A percentile compares a stretch with the other conserved stretches of the same genome.
Evolutionary conservation across 495 filamentous ascomycete genomes (phyloP).

Genomic region (Cercophora sp.): DNA sequence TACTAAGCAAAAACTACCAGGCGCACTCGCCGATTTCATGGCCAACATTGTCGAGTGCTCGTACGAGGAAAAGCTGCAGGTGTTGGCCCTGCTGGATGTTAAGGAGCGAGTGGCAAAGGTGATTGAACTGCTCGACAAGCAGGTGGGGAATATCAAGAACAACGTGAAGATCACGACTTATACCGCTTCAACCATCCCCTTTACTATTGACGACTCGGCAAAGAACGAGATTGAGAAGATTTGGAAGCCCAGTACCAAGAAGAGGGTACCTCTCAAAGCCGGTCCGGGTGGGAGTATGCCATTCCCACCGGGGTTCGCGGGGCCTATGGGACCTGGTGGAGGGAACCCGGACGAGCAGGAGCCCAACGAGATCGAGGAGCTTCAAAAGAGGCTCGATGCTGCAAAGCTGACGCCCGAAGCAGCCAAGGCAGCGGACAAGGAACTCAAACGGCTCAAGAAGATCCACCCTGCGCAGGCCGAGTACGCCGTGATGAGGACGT

Average conservation of each 20-base stretch:
- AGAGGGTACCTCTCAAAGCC: conserved; percentile 23
- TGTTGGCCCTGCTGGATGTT: conserved; percentile 72
- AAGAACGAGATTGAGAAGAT: conserved; percentile 38
- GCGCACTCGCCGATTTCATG: conserved; percentile 93
- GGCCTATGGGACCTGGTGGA: conserved; percentile 25
- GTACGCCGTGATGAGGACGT: conserved; percentile 89
- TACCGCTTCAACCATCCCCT: conserved; percentile 54
- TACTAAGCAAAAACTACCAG: conserved; percentile 76
- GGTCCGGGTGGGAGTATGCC: conserved; percentile 31
- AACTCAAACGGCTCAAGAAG: conserved; percentile 83
- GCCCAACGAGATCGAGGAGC: conserved; percentile 81
- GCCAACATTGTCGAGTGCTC: conserved; percentile 79
- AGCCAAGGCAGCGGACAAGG: conserved; percentile 80
- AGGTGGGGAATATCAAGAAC: conserved; percentile 75
- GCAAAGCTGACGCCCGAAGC: conserved; percentile 67
- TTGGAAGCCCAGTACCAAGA: conserved; percentile 22
- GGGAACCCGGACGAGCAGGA: conserved; percentile 60
- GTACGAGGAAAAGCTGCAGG: conserved; percentile 82
- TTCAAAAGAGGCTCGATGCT: conserved; percentile 80
- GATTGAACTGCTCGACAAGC: conserved; percentile 73
- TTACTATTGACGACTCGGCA: conserved; percentile 48
- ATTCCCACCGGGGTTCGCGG: conserved; percentile 32
- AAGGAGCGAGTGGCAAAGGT: conserved; percentile 73
- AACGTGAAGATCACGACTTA: conserved; percentile 74
- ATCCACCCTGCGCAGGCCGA: conserved; percentile 95